phyloP scores from a whole-genome alignment of 2,329 filamentous ascomycete genomes.

The Epichloe sp. region DNA sequence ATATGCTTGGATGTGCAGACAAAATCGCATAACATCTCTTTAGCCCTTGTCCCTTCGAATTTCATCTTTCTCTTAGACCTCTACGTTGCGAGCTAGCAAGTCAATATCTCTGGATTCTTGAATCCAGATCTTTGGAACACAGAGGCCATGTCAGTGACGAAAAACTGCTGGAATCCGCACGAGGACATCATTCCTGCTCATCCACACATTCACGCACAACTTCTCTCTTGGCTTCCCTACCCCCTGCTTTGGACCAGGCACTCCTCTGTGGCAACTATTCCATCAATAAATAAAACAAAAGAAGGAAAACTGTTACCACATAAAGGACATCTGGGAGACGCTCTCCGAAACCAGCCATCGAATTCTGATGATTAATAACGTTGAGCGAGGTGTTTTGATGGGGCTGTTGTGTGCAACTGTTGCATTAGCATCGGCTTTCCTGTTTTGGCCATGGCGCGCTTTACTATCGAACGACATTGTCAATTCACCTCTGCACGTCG shows the following conservation, averaged over 20 bases:
- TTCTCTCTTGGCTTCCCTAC: too few relatives aligned
- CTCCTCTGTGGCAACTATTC: not conserved
- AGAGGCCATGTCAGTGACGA: constrained; percentile 2
- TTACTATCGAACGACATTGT: not conserved
- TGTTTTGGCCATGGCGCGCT: not conserved
- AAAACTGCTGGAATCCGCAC: not conserved
- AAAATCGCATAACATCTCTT: too few relatives aligned
- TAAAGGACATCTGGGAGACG: not conserved
- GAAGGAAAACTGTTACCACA: too few relatives aligned
- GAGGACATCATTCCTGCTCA: not conserved
- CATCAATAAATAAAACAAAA: too few relatives aligned
- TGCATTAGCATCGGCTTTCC: constrained; percentile 3
- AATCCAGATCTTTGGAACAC: not conserved
- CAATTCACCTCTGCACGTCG: not conserved
- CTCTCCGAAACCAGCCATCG: not conserved
- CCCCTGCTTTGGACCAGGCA: not conserved
- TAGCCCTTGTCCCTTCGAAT: not conserved
- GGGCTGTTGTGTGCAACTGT: not conserved
- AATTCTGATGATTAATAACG: not conserved
- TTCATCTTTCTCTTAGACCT: too few relatives aligned
- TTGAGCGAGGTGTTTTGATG: not conserved
- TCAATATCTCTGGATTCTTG: not conserved
- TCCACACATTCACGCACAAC: not conserved
- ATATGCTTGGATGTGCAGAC: too few relatives aligned
- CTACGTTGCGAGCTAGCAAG: not conserved